Evolutionary conservation across 805 yeast genomes (phyloP).

Genomic region (Yarrowia keelungensis): DNA sequence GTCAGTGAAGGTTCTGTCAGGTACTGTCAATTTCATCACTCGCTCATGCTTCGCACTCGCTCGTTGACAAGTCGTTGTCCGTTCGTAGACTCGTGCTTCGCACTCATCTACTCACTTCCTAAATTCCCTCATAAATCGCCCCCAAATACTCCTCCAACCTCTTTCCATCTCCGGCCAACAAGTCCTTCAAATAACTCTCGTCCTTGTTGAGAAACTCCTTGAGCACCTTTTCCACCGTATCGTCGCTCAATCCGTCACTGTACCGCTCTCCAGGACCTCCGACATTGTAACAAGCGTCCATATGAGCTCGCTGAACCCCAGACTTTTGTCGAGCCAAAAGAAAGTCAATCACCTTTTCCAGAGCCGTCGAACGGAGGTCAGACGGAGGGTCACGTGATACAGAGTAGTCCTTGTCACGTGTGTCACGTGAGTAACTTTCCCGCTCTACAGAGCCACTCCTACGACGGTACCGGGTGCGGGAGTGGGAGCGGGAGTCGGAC

Average conservation of each 20-base stretch:
- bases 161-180: neutral
- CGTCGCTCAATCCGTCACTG: neutral
- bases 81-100: neutral
- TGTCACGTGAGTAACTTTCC: too few species aligned
- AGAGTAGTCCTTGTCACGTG: neutral
- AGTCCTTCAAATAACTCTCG: neutral
- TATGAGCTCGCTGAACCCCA: neutral
- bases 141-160: neutral
- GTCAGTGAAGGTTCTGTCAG: too few species aligned
- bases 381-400: too few species aligned
- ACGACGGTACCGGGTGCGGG: conserved; percentile 1
- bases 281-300: conserved; percentile 22
- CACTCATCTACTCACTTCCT: neutral
- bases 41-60: neutral
- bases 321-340: neutral
- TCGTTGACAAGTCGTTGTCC: too few species aligned
- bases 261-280: conserved; percentile 1
- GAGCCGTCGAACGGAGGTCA: neutral
- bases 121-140: neutral
- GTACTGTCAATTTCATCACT: too few species aligned
- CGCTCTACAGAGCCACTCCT: conserved; percentile 3
- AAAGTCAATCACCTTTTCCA: neutral
- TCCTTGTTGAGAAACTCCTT: conserved; percentile 24
- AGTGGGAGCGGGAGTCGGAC: neutral
- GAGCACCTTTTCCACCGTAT: conserved; percentile 8